Percentiles rank a stretch among this genome's conserved stretches.
These are phyloP conservation scores for Leccinum variabile DNA, from an alignment of 1,284 basidiomycete genomes.

Conservation along the genomic window DNA sequence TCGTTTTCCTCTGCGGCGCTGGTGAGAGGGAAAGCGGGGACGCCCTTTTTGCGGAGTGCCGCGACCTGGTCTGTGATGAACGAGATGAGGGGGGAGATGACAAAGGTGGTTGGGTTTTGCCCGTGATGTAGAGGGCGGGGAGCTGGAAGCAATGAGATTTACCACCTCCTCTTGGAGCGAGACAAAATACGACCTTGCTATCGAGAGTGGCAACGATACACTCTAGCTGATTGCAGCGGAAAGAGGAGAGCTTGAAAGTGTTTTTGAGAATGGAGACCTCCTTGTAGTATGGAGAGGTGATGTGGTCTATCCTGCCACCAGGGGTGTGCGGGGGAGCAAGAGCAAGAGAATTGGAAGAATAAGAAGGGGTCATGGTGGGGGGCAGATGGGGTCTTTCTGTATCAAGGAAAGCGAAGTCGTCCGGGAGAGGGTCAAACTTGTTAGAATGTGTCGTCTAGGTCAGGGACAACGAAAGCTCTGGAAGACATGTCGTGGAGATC, in stretches of 20 bases:
- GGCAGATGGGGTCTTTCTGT: not conserved
- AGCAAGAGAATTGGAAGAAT: constrained; percentile 5
- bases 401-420: constrained; percentile 21
- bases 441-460: constrained; percentile 36
- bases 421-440: constrained; percentile 29
- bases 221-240: constrained; percentile 85
- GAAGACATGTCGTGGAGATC: constrained; percentile 25
- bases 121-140: no score
- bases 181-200: constrained; percentile 87
- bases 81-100: constrained; percentile 87
- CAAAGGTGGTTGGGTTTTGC: constrained; percentile 82
- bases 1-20: constrained; percentile 56
- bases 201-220: constrained; percentile 82
- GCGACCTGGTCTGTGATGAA: constrained; percentile 91
- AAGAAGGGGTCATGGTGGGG: not conserved
- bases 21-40: constrained; percentile 60
- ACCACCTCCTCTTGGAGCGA: constrained; percentile 97
- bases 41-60: constrained; percentile 61
- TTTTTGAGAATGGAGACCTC: no score
- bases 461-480: constrained; percentile 20
- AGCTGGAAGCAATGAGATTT: constrained; percentile 88
- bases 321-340: constrained; percentile 3
- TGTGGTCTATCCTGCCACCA: not conserved
- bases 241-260: no score
- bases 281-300: no score